Evolutionary conservation across 2,329 filamentous ascomycete species (phyloP).

Genomic region (Diaporthe aspalathi): DNA sequence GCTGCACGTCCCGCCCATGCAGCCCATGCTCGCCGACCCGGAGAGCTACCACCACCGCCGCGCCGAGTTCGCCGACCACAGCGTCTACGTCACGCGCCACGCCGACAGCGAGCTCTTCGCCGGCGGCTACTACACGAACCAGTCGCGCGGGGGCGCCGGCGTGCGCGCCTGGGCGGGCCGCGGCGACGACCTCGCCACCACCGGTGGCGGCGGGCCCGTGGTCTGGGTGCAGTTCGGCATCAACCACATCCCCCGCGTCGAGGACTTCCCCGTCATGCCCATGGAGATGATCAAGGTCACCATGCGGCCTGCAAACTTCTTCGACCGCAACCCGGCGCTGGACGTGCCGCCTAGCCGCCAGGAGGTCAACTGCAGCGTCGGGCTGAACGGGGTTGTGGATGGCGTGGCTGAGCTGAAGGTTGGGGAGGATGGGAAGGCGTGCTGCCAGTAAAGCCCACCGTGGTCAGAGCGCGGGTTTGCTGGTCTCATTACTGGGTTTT

Average conservation of each 20-base stretch:
- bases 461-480: neutral
- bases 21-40: conserved; percentile 64
- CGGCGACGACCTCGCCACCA: conserved; percentile 53
- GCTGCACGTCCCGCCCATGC: conserved; percentile 65
- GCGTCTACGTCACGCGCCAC: conserved; percentile 52
- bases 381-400: conserved; percentile 42
- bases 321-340: conserved; percentile 61
- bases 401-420: conserved; percentile 33
- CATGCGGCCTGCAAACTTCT: conserved; percentile 64
- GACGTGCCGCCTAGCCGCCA: conserved; percentile 61
- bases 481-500: neutral
- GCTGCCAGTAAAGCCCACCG: neutral
- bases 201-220: conserved; percentile 55
- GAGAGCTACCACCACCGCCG: conserved; percentile 50
- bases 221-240: conserved; percentile 66
- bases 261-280: conserved; percentile 78
- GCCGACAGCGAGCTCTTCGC: conserved; percentile 52
- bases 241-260: conserved; percentile 70
- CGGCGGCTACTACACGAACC: conserved; percentile 53
- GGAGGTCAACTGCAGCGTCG: conserved; percentile 53
- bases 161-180: conserved; percentile 49
- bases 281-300: conserved; percentile 64
- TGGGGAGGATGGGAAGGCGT: conserved; percentile 34
- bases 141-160: conserved; percentile 52
- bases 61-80: conserved; percentile 52